phyloP scores from a whole-genome alignment of 2,329 filamentous ascomycete species.

The Madurella fahalii region DNA sequence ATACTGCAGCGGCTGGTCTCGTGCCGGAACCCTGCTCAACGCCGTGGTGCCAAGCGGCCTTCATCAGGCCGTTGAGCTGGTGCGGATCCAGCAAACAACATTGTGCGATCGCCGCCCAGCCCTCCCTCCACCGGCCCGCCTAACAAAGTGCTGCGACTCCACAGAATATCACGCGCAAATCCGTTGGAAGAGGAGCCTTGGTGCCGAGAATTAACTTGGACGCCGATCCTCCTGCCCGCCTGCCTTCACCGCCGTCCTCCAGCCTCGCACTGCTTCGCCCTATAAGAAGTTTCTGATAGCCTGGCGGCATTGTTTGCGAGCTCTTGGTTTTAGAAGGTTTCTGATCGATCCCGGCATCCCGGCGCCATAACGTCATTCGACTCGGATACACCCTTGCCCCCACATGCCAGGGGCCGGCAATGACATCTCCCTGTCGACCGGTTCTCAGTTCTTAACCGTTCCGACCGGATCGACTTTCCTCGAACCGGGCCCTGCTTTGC shows the following conservation, averaged over 20 bases:
- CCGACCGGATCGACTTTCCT: not conserved
- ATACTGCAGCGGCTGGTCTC: no score
- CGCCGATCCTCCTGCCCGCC: slow-evolving; percentile 9
- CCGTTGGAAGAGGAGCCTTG: not conserved
- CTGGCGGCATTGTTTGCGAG: slow-evolving; percentile 9
- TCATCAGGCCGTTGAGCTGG: not conserved
- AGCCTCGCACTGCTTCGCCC: not conserved
- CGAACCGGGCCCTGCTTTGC: not conserved
- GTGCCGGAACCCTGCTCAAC: no score
- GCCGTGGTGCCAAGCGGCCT: not conserved
- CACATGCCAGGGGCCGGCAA: not conserved
- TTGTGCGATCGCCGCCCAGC: not conserved
- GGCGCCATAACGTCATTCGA: slow-evolving; percentile 8
- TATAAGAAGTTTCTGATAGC: slow-evolving; percentile 6
- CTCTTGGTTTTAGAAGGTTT: slow-evolving; percentile 4
- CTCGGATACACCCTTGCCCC: not conserved
- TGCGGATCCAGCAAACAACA: not conserved
- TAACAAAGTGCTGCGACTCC: not conserved
- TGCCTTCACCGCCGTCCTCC: slow-evolving; percentile 7
- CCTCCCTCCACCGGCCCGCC: not conserved
- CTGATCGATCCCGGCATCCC: not conserved
- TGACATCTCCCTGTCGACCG: not conserved
- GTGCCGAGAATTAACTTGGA: slow-evolving; percentile 1
- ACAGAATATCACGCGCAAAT: no score
- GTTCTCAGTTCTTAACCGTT: not conserved